A percentile compares a stretch with the other conserved stretches of the same genome.
These are phyloP conservation scores for Escovopsis sp. DNA, from an alignment of 2,329 filamentous ascomycete species.

Conservation along the genomic window DNA sequence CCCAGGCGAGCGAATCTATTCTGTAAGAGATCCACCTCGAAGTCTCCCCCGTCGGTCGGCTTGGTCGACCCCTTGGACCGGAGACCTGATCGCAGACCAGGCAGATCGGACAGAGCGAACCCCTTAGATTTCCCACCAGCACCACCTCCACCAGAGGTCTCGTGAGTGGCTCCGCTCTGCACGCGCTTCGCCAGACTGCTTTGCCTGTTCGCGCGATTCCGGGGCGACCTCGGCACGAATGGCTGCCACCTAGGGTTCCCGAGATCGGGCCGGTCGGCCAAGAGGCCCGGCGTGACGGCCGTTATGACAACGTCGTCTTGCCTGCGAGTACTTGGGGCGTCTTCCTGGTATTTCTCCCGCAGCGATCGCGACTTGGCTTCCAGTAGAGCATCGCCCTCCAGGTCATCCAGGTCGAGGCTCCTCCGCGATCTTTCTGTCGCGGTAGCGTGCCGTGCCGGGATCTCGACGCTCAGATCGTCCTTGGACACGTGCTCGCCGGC, in stretches of 20 bases:
- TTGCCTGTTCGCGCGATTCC: constrained; percentile 22
- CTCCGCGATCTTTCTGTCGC: constrained; percentile 7
- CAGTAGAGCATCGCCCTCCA: constrained; percentile 6
- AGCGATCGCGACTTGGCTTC: constrained; percentile 13
- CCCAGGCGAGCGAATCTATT: constrained; percentile 31
- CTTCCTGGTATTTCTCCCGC: constrained; percentile 21
- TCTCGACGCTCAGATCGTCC: constrained; percentile 1
- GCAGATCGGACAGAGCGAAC: constrained; percentile 13
- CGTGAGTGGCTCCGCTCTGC: constrained; percentile 12
- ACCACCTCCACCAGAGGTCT: too few species aligned
- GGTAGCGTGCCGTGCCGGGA: not conserved
- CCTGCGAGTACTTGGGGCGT: constrained; percentile 8
- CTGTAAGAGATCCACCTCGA: constrained; percentile 28
- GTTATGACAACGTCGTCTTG: constrained; percentile 8
- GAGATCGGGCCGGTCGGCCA: constrained; percentile 13
- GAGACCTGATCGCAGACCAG: constrained; percentile 12
- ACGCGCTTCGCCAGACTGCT: constrained; percentile 17
- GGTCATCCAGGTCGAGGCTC: constrained; percentile 15
- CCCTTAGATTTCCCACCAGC: constrained; percentile 8
- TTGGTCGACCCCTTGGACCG: constrained; percentile 5
- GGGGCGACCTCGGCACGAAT: constrained; percentile 25
- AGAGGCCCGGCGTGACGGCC: constrained; percentile 4
- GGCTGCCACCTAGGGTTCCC: constrained; percentile 25
- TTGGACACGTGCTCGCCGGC: constrained; percentile 7
- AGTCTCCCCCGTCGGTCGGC: constrained; percentile 14